Base-by-base conservation (phyloP, 2,329 filamentous ascomycete genomes). In the Aspergillus fumigatiaffinis region DNA sequence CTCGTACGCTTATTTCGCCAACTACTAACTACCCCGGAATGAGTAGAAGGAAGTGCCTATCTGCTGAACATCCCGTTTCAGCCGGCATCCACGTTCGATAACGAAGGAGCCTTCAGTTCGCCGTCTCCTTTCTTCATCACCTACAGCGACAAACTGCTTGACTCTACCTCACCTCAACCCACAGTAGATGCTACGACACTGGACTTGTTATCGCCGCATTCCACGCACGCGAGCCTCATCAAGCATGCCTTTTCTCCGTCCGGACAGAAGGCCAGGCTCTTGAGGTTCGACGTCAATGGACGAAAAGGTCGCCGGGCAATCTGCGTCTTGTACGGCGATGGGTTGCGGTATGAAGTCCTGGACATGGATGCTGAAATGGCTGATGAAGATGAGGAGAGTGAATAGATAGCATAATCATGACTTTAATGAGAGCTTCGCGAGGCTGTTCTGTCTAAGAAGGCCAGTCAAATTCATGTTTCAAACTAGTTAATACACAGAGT, bases 231-330 rank as follows among this genome's bases (percentile, higher is more conserved):
- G 3, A 60, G 57, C 2, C 63, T 71, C n/a, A 59, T 81, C 17
- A 70, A 74, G 26, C 82, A 84, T 64, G 69, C 72, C 0, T 85
- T 86, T 60, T 59, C 70, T 3, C 53, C 67, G 3, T 67, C 74
- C 53, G 74, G 73, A 1, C 67, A 73, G 6, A 84, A 84, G 44
- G 61, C 69, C 56, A 73, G 70, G 46, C 83, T 84, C 0, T 56
- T 79, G 23, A 73, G 72, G 55, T 61, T 87, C 6, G 75, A 82
- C 35, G 78, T 85, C 2, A 86, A 86, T 63, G 84, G 83, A 21
- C 73, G 82, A 10, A 79, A 78, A 55, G 80, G 79, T 1, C 74
- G 83, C 60, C 71, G 81, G 57, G 79, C 81, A 3, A 74, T 83
- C 21, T 79, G 83, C 53, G 80, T 86, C 28, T 66, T 86, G 58